phyloP scores from a whole-genome alignment of 345 rosid genomes.

The Populus alba region DNA sequence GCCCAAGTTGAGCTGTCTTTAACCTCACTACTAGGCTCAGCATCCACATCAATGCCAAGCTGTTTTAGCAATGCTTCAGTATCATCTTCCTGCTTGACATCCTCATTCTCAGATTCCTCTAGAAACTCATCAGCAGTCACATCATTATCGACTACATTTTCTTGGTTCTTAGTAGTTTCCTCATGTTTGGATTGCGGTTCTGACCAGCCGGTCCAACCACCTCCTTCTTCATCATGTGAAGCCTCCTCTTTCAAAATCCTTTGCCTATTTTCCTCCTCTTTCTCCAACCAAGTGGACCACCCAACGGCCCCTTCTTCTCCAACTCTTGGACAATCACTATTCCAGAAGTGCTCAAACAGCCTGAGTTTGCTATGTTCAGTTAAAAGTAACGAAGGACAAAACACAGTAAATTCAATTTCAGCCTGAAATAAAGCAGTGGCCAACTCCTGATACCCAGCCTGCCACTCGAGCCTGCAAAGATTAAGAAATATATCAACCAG shows the following conservation, averaged over 20 bases:
- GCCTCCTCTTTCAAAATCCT: slow-evolving; percentile 58
- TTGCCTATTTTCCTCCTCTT: slow-evolving; percentile 91
- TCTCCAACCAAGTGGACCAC: slow-evolving; percentile 90
- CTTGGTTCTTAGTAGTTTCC: slow-evolving; percentile 37
- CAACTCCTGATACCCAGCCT: slow-evolving; percentile 84
- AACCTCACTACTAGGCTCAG: slow-evolving; percentile 57
- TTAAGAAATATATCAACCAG: slow-evolving; percentile 83
- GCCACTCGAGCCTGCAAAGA: slow-evolving; percentile 96
- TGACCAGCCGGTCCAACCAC: slow-evolving; percentile 99
- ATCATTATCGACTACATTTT: slow-evolving; percentile 28
- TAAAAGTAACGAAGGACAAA: slow-evolving; percentile 70
- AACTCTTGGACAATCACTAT: slow-evolving; percentile 73
- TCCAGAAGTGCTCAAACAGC: slow-evolving; percentile 95
- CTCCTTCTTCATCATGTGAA: slow-evolving; percentile 51
- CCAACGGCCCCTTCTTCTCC: slow-evolving; percentile 96
- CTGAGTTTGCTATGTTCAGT: slow-evolving; percentile 76
- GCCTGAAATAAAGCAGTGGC: slow-evolving; percentile 93
- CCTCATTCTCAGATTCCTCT: slow-evolving; percentile 53
- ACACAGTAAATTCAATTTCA: slow-evolving; percentile 80
- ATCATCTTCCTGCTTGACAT: slow-evolving; percentile 64
- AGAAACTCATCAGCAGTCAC: slow-evolving; percentile 32
- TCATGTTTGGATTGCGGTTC: slow-evolving; percentile 51
- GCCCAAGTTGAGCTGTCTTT: slow-evolving; percentile 79
- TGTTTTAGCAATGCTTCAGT: slow-evolving; percentile 77
- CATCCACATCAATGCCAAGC: slow-evolving; percentile 72